Evolutionary conservation across 1,284 basidiomycete species (phyloP), one percentile per base, ranked within the genome.

Genomic region (Ceratobasidium sp.): DNA sequence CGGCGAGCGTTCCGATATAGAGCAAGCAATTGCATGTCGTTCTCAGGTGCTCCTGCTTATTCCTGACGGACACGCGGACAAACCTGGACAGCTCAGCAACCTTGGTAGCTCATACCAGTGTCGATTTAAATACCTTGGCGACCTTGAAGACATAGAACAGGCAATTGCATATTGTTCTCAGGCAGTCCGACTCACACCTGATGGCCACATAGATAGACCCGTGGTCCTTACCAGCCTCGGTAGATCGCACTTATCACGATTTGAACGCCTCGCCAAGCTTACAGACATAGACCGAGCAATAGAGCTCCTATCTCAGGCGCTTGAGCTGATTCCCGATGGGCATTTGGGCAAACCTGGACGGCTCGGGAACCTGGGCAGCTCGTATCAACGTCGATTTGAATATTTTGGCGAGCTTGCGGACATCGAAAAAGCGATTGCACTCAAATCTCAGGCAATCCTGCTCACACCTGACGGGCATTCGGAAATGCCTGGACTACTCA

Each of bases 41-140:
- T 41, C 41, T 22, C 17, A 56, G 14, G 69, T 33, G 5, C 15
- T 63, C 24, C 7, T 14, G 11, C 53, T 73, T 45, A 73, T 29
- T 22, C 54, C 54, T 15, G 31, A 71, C 19, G 27, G 48, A 14
- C 56, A 73, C 31, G 24, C 56, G 36, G 15, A 60, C 22, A 59
- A 27, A 22, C 66, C 66, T 11, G 45, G 8, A 31, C 14, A n/a
- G 57, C 57, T 62, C 3, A 47, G 19, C 19, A 45, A 22, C 9
- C 36, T 73, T 11, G 60, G 71, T 17, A 9, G n/a, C 19, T 50
- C 44, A 29, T 57, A 11, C 59, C 22, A 56, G 29, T 15, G 8
- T 6, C 29, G 22, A 27, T 56, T 56, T 56, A 17, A 31, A 17
- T 24, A 31, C 4, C 17, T 31, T 27, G 54, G 54, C 22, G 27